phyloP scores from a whole-genome alignment of 345 rosid genomes.

The Gynandropsis gynandra region DNA sequence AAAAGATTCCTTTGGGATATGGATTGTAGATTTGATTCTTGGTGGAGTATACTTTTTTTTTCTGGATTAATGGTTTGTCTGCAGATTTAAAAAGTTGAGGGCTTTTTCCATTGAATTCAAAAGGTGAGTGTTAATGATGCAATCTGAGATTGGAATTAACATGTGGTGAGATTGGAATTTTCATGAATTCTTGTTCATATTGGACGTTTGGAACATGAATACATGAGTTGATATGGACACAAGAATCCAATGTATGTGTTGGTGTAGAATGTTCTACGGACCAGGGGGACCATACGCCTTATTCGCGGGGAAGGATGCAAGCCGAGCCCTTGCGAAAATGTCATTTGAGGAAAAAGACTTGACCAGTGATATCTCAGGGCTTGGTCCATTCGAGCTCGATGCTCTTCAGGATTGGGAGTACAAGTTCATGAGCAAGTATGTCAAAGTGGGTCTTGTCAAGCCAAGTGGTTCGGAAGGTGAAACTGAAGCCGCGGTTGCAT shows the following conservation, averaged over 20 bases:
- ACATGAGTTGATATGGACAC: background rate
- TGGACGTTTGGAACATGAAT: no score
- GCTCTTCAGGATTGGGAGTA: slow-evolving; percentile 99
- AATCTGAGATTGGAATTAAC: no score
- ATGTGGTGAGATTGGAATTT: no score
- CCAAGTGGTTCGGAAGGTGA: slow-evolving; percentile 37
- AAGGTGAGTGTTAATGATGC: no score
- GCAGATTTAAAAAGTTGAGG: no score
- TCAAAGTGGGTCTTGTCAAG: slow-evolving; percentile 76
- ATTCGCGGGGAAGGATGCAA: slow-evolving; percentile 95
- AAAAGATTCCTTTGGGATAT: no score
- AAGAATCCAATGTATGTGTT: background rate
- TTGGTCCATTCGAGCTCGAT: slow-evolving; percentile 86
- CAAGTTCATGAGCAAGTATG: slow-evolving; percentile 98
- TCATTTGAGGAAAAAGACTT: slow-evolving; percentile 90
- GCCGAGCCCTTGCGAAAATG: slow-evolving; percentile 99
- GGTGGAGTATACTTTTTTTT: no score
- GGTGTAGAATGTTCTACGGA: slow-evolving; percentile 90
- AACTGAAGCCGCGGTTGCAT: slow-evolving; percentile 27
- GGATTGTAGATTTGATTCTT: no score
- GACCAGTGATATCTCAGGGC: slow-evolving; percentile 90
- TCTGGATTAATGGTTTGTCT: no score
- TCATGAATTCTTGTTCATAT: no score
- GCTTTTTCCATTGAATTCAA: no score
- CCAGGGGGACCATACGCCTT: slow-evolving; percentile 97